These are phyloP conservation scores for Schoenoplectus triqueter DNA, from an alignment of 202 grass and related monocot species.

Conservation along the genomic window DNA sequence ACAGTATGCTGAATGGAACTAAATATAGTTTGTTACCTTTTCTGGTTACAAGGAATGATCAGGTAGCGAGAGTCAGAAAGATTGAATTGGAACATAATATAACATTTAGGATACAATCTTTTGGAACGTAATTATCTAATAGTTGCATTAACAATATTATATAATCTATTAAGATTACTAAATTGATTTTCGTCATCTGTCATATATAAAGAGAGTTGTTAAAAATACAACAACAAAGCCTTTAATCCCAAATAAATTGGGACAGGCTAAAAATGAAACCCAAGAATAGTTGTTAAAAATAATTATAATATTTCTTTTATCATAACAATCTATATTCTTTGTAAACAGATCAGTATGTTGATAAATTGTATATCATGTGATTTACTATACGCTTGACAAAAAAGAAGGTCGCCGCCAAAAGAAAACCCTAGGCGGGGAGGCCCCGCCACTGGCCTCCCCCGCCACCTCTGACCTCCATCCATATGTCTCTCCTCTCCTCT, in stretches of 20 bases:
- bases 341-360: not conserved
- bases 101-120: constrained; percentile 3
- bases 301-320: constrained; percentile 1
- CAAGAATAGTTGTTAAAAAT: not conserved
- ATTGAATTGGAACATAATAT: constrained; percentile 4
- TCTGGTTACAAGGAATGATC: not conserved
- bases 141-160: not conserved
- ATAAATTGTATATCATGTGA: constrained; percentile 4
- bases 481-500: too few species aligned
- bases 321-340: not conserved
- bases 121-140: not conserved
- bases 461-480: too few species aligned
- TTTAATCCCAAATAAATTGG: not conserved
- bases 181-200: not conserved
- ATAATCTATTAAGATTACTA: not conserved
- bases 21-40: not conserved
- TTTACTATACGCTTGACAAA: not conserved
- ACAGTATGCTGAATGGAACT: not conserved
- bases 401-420: too few species aligned
- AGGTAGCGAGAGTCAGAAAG: constrained; percentile 1
- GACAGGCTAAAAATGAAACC: too few species aligned
- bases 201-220: not conserved
- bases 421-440: too few species aligned
- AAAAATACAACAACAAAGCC: too few species aligned
- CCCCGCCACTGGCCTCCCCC: too few species aligned